A percentile compares a stretch with the other conserved stretches of the same genome.
phyloP scores from a whole-genome alignment of 345 rosid genomes.

The Rhodomyrtus tomentosa region DNA sequence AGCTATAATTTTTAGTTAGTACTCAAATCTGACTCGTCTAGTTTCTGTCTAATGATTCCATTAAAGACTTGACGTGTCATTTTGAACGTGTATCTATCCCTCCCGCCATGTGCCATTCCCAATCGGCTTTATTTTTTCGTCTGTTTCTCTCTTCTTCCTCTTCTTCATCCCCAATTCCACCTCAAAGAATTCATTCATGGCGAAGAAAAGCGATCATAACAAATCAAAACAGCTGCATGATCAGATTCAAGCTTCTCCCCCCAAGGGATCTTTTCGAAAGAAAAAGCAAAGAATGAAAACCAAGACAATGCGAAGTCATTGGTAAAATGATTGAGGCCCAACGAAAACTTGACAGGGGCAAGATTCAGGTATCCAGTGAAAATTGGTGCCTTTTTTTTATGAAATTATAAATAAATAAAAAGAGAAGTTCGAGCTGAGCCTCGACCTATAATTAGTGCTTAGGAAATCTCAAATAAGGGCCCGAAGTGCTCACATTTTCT shows the following conservation, averaged over 20 bases:
- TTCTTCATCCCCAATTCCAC: background rate
- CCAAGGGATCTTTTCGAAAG: background rate
- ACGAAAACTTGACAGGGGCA: background rate
- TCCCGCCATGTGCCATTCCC: no score
- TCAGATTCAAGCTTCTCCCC: background rate
- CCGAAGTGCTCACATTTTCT: no score
- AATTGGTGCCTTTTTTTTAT: background rate
- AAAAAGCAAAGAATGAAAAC: background rate
- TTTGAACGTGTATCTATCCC: no score
- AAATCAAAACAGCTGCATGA: background rate
- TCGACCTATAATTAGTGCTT: background rate
- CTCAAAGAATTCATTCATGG: background rate
- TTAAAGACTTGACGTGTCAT: no score
- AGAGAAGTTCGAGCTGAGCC: background rate
- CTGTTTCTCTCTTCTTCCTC: background rate
- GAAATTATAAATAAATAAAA: background rate
- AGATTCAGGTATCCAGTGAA: background rate
- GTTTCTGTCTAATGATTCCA: no score
- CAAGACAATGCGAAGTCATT: background rate
- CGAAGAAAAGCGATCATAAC: background rate
- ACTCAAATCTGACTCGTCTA: no score
- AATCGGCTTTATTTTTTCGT: no score
- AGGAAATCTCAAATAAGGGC: no score
- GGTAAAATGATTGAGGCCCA: no score
- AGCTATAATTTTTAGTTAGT: no score